Evolutionary conservation across 2,329 filamentous ascomycete species (phyloP).

Genomic region (Arthrobotrys sinensis): DNA sequence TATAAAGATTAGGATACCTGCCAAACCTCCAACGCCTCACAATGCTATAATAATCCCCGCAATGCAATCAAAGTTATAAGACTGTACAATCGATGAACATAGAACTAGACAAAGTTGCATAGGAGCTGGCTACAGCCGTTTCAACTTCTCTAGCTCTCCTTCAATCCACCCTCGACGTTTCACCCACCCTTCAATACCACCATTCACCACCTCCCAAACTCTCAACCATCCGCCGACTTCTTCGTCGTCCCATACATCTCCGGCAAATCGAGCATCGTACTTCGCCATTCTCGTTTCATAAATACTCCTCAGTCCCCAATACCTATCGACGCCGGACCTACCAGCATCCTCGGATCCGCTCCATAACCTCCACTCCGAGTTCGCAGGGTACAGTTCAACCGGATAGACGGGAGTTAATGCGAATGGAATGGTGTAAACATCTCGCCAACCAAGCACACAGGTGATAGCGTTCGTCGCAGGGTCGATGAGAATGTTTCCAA

Average conservation of each 20-base stretch:
- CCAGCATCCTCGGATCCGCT: conserved; percentile 26
- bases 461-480: conserved; percentile 46
- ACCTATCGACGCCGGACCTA: conserved; percentile 38
- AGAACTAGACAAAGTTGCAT: not conserved
- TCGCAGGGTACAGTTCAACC: conserved; percentile 33
- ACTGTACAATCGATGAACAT: not conserved
- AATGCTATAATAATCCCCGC: conserved; percentile 28
- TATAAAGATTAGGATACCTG: conserved; percentile 17
- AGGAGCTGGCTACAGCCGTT: conserved; percentile 14
- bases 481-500: conserved; percentile 42
- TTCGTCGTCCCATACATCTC: conserved; percentile 58
- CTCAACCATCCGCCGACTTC: conserved; percentile 52
- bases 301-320: conserved; percentile 52
- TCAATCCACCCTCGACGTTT: conserved; percentile 47
- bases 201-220: conserved; percentile 53
- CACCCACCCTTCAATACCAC: conserved; percentile 47
- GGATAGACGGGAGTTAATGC: conserved; percentile 50
- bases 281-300: conserved; percentile 60
- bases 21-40: conserved; percentile 32
- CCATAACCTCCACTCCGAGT: conserved; percentile 56
- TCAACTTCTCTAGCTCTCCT: conserved; percentile 42
- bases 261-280: conserved; percentile 53
- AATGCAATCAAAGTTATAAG: conserved; percentile 14
- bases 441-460: conserved; percentile 47
- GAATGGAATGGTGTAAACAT: conserved; percentile 48